Evolutionary conservation across 202 grass and related monocot genomes (phyloP).

Genomic region (Alloteropsis angusta): DNA sequence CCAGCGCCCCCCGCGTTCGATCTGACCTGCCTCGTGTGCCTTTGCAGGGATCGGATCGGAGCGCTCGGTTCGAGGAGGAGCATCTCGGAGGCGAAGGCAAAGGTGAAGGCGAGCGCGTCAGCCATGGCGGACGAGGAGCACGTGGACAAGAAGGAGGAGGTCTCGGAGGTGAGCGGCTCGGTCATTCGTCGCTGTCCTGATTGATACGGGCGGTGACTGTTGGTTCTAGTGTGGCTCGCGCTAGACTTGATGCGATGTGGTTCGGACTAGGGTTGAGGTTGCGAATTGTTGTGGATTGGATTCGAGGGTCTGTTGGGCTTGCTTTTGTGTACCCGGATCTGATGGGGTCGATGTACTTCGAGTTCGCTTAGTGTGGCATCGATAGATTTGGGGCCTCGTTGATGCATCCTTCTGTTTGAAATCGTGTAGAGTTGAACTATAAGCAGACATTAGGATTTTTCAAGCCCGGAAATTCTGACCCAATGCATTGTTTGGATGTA

Average conservation of each 20-base stretch:
- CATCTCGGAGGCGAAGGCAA: slow-evolving; percentile 2
- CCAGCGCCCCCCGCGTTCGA: neutral
- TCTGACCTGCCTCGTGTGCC: neutral
- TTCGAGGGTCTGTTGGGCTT: neutral
- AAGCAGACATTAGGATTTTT: neutral
- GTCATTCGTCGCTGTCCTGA: neutral
- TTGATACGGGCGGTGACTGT: neutral
- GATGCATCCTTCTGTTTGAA: neutral
- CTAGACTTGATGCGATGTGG: neutral
- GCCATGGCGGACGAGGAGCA: slow-evolving; percentile 39
- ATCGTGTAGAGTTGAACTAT: neutral
- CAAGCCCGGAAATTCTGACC: neutral
- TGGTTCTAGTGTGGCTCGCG: neutral
- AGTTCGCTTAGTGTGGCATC: neutral
- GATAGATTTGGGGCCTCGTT: neutral
- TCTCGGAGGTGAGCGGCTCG: neutral
- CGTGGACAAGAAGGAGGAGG: slow-evolving; percentile 25
- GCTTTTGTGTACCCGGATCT: neutral
- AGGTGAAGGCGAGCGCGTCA: neutral
- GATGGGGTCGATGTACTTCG: neutral
- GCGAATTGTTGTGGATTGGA: neutral
- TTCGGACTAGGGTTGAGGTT: neutral
- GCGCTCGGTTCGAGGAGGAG: neutral
- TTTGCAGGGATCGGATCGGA: slow-evolving; percentile 20
- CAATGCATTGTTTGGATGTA: neutral